Conservation (phyloP, 164 flowering plant genomes). For the Echeveria elegans region DNA sequence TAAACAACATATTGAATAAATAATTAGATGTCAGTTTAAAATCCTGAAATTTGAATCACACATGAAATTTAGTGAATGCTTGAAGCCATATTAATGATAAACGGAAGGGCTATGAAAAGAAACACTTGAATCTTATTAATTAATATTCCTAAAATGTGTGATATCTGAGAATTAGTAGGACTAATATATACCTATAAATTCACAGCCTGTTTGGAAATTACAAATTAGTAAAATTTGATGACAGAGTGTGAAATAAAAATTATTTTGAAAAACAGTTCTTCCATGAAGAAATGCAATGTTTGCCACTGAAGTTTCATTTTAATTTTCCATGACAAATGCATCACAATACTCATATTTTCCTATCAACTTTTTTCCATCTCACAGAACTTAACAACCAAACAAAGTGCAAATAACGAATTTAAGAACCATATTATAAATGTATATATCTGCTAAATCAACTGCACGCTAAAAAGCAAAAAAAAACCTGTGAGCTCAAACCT, state of each 20-base stretch:
- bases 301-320: no score
- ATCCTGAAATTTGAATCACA: neutral
- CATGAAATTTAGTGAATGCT: neutral
- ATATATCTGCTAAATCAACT: neutral
- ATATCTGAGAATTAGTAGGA: no score
- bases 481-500: conserved; percentile 52
- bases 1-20: conserved; percentile 14
- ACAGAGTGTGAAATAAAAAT: no score
- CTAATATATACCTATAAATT: neutral
- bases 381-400: neutral
- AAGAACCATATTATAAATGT: neutral
- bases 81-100: neutral
- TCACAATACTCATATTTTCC: no score
- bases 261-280: no score
- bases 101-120: neutral
- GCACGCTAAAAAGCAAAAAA: no score
- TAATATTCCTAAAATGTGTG: neutral
- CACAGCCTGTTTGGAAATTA: neutral
- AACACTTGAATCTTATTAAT: neutral
- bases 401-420: neutral
- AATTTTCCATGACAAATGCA: no score
- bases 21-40: no score
- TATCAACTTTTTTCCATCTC: neutral
- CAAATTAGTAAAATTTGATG: neutral
- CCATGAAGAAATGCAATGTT: no score